phyloP scores from a whole-genome alignment of 495 filamentous ascomycete species.

The Evernia prunastri region DNA sequence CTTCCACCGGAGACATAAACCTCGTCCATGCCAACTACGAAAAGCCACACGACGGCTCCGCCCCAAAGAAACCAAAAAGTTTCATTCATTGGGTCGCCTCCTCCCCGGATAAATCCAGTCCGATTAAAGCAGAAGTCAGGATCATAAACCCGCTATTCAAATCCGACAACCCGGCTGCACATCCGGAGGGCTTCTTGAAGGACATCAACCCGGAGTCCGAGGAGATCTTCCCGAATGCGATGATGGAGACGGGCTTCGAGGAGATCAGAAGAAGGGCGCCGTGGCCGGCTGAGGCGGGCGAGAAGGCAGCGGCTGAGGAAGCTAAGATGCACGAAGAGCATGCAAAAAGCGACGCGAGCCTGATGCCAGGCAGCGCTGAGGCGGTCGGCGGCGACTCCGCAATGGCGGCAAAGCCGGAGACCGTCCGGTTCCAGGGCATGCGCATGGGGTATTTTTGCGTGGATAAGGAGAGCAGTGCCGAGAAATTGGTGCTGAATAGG shows the following conservation, averaged over 20 bases:
- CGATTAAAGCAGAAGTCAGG: conserved; percentile 71
- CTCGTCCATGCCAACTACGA: conserved; percentile 60
- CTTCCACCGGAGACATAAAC: conserved; percentile 58
- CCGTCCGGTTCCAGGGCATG: conserved; percentile 87
- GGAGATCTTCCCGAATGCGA: conserved; percentile 64
- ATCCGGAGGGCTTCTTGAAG: conserved; percentile 66
- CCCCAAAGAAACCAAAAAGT: conserved; percentile 71
- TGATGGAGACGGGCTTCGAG: conserved; percentile 81
- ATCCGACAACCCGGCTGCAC: conserved; percentile 64
- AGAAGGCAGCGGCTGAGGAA: conserved; percentile 17
- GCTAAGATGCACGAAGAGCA: neutral
- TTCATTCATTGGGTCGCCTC: conserved; percentile 87
- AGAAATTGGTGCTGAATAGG: conserved; percentile 77
- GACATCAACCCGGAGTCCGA: conserved; percentile 85
- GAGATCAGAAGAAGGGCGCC: conserved; percentile 68
- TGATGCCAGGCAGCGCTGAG: neutral
- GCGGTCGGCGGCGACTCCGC: neutral
- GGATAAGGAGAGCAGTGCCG: conserved; percentile 71
- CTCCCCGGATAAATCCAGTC: conserved; percentile 50
- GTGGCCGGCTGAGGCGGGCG: conserved; percentile 57
- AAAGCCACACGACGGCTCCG: conserved; percentile 42
- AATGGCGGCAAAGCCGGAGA: conserved; percentile 49
- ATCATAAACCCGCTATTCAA: conserved; percentile 82
- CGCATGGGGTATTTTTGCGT: conserved; percentile 81
- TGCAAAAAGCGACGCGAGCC: neutral